Conservation (phyloP, 2,329 filamentous ascomycete genomes). For the Penicillium sp. region DNA sequence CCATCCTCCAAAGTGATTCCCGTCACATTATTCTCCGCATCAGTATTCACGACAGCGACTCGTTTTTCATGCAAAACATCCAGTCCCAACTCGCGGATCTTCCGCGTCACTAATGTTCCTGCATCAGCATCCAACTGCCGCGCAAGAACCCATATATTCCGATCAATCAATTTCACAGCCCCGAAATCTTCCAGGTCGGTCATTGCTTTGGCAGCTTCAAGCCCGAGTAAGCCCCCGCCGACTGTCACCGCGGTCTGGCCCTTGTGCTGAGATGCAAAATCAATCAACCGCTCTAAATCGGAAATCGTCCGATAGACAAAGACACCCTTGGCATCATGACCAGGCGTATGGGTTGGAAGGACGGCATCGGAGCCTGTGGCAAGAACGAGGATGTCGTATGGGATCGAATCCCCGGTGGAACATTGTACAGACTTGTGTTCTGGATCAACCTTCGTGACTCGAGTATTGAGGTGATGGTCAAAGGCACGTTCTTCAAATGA, state of each 20-base stretch:
- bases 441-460: conserved; percentile 62
- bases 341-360: conserved; percentile 65
- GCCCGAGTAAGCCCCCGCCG: conserved; percentile 74
- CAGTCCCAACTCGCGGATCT: conserved; percentile 70
- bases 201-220: conserved; percentile 90
- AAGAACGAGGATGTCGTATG: conserved; percentile 75
- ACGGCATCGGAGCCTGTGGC: conserved; percentile 83
- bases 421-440: conserved; percentile 62
- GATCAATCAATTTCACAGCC: conserved; percentile 71
- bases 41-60: conserved; percentile 65
- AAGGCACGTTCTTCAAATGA: conserved; percentile 62
- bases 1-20: conserved; percentile 78
- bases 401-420: conserved; percentile 60
- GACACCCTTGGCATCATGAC: conserved; percentile 71
- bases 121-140: conserved; percentile 78
- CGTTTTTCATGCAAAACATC: conserved; percentile 73
- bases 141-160: conserved; percentile 75
- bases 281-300: conserved; percentile 70
- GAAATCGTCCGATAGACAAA: conserved; percentile 87
- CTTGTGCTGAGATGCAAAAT: conserved; percentile 61
- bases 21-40: conserved; percentile 60
- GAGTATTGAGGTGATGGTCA: conserved; percentile 68
- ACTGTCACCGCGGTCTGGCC: conserved; percentile 69
- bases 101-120: conserved; percentile 72
- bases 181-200: conserved; percentile 71